A percentile compares a stretch with the other conserved stretches of the same genome.
Evolutionary conservation across 2,329 filamentous ascomycete genomes (phyloP).

Genomic region (Diplodia intermedia): DNA sequence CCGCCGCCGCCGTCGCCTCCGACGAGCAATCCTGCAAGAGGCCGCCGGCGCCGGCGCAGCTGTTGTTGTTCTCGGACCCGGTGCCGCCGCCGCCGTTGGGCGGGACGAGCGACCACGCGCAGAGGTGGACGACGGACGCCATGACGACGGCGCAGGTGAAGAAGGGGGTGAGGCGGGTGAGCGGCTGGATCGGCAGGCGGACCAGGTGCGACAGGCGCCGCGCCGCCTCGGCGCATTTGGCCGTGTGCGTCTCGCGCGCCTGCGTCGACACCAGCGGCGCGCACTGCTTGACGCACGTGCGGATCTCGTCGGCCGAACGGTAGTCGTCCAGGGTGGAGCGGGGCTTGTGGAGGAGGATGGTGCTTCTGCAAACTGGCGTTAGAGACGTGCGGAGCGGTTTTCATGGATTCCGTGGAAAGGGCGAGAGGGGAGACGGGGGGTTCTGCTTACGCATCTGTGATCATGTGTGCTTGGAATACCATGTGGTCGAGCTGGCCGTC

Average conservation of each 20-base stretch:
- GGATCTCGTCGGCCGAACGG: slow-evolving; percentile 51
- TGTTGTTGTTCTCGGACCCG: not conserved
- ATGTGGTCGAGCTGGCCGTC: slow-evolving; percentile 81
- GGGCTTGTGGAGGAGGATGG: slow-evolving; percentile 54
- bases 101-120: slow-evolving; percentile 70
- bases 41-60: not conserved
- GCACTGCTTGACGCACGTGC: slow-evolving; percentile 66
- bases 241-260: slow-evolving; percentile 69
- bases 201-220: slow-evolving; percentile 78
- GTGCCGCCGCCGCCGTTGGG: slow-evolving; percentile 52
- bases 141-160: slow-evolving; percentile 52
- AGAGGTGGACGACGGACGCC: slow-evolving; percentile 57
- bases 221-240: slow-evolving; percentile 80
- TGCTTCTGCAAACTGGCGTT: slow-evolving; percentile 41
- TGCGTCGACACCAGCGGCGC: slow-evolving; percentile 56
- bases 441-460: slow-evolving; percentile 58
- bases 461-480: slow-evolving; percentile 90
- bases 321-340: slow-evolving; percentile 47
- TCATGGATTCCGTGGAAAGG: not conserved
- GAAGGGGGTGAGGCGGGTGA: slow-evolving; percentile 69
- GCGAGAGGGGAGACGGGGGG: not conserved
- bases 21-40: not conserved
- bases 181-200: slow-evolving; percentile 70
- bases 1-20: not conserved
- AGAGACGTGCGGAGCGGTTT: not conserved